Evolutionary conservation across 371 early-diverging fungal genomes (phyloP).

Genomic region (Nematocida homosporus): DNA sequence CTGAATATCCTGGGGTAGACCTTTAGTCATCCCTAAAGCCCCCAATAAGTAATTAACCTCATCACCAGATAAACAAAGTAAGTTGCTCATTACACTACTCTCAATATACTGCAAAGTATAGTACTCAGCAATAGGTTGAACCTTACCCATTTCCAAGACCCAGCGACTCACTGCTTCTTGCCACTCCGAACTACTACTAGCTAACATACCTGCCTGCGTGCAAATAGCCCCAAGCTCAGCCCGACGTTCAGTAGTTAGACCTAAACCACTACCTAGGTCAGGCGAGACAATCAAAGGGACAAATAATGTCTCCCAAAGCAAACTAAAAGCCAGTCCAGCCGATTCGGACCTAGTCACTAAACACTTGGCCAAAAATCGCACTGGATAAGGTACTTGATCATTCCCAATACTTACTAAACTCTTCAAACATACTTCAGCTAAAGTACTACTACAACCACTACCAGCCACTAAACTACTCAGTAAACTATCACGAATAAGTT

Average conservation of each 20-base stretch:
- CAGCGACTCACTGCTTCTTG: neutral
- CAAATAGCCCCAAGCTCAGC: neutral
- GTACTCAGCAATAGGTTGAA: constrained; percentile 44
- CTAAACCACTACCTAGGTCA: neutral
- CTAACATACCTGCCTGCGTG: neutral
- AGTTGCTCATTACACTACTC: neutral
- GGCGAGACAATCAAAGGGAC: constrained; percentile 21
- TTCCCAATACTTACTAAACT: neutral
- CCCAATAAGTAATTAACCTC: constrained; percentile 42
- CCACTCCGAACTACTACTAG: neutral
- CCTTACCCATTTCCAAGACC: neutral
- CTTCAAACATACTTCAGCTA: neutral
- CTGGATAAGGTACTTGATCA: constrained; percentile 6
- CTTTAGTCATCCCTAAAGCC: neutral
- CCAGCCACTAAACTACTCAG: neutral
- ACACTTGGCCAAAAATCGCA: constrained; percentile 43
- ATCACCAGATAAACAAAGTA: constrained; percentile 37
- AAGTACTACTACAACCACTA: neutral
- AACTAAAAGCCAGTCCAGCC: neutral
- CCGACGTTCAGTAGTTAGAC: neutral
- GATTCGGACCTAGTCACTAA: neutral
- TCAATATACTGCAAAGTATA: constrained; percentile 50
- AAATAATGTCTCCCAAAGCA: constrained; percentile 35
- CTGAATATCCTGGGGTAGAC: constrained; percentile 3
- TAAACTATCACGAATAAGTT: neutral